These are phyloP conservation scores for Phaffomyces thermotolerans DNA, from an alignment of 805 yeast genomes.

Conservation along the genomic window DNA sequence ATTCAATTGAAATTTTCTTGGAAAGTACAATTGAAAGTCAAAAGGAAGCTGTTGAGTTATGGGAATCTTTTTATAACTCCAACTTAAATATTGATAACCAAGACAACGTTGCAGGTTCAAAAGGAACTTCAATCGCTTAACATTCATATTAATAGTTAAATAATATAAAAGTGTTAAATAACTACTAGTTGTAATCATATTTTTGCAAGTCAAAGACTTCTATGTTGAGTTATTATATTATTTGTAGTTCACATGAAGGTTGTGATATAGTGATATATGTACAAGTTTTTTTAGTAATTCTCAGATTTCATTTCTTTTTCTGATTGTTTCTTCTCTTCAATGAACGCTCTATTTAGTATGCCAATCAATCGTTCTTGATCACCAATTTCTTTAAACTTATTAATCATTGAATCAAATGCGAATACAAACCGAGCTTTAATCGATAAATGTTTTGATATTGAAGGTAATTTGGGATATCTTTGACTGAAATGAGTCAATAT, in stretches of 20 bases:
- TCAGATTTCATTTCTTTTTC: conserved; percentile 13
- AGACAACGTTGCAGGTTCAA: neutral
- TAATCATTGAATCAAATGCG: conserved; percentile 64
- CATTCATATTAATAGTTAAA: neutral
- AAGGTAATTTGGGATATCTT: conserved; percentile 62
- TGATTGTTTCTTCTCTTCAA: conserved; percentile 21
- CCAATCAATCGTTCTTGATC: conserved; percentile 26
- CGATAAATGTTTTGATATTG: conserved; percentile 23
- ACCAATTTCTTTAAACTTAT: conserved; percentile 38
- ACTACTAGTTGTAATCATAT: too few species aligned
- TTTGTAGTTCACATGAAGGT: too few species aligned
- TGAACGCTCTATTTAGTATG: conserved; percentile 25
- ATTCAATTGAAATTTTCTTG: conserved; percentile 81
- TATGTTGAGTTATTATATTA: too few species aligned
- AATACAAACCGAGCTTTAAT: conserved; percentile 34
- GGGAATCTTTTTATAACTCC: conserved; percentile 81
- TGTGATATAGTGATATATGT: neutral
- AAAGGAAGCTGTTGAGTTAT: conserved; percentile 81
- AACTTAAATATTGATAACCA: conserved; percentile 17
- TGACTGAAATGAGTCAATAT: conserved; percentile 91
- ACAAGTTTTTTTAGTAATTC: too few species aligned
- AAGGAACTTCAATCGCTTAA: too few species aligned
- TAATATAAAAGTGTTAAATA: neutral
- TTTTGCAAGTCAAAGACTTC: too few species aligned
- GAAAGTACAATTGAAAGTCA: conserved; percentile 90